These are phyloP conservation scores for Porogramme epimiltina DNA, from an alignment of 1,284 basidiomycete genomes.

Conservation along the genomic window DNA sequence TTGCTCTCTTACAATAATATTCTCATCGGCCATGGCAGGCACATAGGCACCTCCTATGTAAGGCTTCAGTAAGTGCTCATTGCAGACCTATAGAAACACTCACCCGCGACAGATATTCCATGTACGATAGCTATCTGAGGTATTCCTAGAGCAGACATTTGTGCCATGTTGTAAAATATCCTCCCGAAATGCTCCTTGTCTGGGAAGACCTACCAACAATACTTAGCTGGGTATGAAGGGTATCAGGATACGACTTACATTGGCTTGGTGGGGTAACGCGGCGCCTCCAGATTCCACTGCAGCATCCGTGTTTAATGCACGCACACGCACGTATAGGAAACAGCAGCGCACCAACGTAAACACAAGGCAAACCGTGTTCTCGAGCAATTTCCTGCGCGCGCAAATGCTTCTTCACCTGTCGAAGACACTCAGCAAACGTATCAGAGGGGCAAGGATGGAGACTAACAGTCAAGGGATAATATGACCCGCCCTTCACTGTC, in stretches of 20 bases:
- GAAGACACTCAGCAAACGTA: too few relatives aligned
- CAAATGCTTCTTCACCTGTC: slow-evolving; percentile 94
- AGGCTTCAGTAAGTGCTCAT: slow-evolving; percentile 1
- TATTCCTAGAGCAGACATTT: slow-evolving; percentile 88
- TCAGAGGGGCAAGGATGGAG: too few relatives aligned
- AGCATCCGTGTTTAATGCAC: too few relatives aligned
- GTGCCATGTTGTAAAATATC: slow-evolving; percentile 98
- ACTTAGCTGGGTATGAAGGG: not conserved
- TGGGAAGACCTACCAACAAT: slow-evolving; percentile 62
- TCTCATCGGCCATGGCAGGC: slow-evolving; percentile 96
- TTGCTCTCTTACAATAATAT: slow-evolving; percentile 92
- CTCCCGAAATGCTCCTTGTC: slow-evolving; percentile 94
- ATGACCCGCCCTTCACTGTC: slow-evolving; percentile 91
- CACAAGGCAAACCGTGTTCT: slow-evolving; percentile 88
- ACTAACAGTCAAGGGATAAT: slow-evolving; percentile 87
- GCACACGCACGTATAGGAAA: too few relatives aligned
- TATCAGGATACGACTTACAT: slow-evolving; percentile 47
- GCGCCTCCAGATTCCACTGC: slow-evolving; percentile 93
- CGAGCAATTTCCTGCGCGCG: slow-evolving; percentile 92
- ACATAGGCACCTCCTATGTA: slow-evolving; percentile 89
- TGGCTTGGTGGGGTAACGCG: slow-evolving; percentile 90
- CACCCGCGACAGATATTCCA: slow-evolving; percentile 89
- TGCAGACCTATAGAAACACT: not conserved
- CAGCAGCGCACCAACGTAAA: slow-evolving; percentile 79
- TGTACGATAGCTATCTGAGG: slow-evolving; percentile 94